Percentiles rank a stretch among this genome's conserved stretches.
Conservation (phyloP, 768 basidiomycete genomes). For the Rhodotorula toruloides region DNA sequence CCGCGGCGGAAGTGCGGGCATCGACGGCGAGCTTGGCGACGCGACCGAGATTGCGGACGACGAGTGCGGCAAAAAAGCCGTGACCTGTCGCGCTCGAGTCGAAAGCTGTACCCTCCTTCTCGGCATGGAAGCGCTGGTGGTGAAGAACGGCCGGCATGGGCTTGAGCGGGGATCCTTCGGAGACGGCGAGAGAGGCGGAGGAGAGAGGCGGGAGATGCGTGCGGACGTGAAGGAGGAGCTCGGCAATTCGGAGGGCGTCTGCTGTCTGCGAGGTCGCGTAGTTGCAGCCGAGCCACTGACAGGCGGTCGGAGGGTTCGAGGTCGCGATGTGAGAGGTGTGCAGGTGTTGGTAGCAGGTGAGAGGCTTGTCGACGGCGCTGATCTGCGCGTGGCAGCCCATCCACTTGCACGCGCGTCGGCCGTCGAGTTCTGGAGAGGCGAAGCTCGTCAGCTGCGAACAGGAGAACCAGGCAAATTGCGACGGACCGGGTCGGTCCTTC, state of each 20-base stretch:
- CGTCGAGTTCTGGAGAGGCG: too few species aligned
- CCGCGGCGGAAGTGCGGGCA: not conserved
- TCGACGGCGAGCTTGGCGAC: slow-evolving; percentile 28
- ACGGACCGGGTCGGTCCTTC: slow-evolving; percentile 46
- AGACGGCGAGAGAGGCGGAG: not conserved
- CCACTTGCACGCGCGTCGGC: too few species aligned
- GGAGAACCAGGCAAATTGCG: not conserved
- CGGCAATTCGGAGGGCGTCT: slow-evolving; percentile 7
- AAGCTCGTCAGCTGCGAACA: not conserved
- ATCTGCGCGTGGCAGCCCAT: not conserved
- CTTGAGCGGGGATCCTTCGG: not conserved
- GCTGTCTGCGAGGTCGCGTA: slow-evolving; percentile 5
- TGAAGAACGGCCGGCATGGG: slow-evolving; percentile 1
- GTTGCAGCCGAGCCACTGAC: slow-evolving; percentile 21
- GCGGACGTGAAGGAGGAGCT: slow-evolving; percentile 28
- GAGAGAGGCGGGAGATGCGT: slow-evolving; percentile 22
- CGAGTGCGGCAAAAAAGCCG: slow-evolving; percentile 27
- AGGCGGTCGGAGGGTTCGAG: not conserved
- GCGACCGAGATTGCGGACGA: slow-evolving; percentile 33
- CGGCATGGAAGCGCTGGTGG: slow-evolving; percentile 30
- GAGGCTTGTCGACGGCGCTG: too few species aligned
- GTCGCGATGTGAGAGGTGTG: not conserved
- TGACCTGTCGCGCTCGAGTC: not conserved
- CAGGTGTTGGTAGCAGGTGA: too few species aligned
- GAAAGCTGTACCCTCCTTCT: slow-evolving; percentile 11